Conservation (phyloP, 768 basidiomycete species). For the Suillus decipiens region DNA sequence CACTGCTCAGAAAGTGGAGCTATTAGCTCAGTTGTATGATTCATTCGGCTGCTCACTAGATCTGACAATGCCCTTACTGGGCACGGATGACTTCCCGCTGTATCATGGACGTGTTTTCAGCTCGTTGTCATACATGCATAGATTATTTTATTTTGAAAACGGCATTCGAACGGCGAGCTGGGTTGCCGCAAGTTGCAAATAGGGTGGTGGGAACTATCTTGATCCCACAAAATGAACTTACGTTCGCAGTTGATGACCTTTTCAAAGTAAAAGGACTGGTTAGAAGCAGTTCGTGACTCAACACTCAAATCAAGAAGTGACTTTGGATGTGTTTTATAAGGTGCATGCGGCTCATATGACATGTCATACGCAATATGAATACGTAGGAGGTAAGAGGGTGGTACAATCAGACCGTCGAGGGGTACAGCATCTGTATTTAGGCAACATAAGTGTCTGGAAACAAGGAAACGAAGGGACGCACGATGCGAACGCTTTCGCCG, state of each 20-base stretch:
- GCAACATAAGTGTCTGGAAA: slow-evolving; percentile 8
- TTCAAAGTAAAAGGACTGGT: not conserved
- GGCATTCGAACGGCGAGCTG: not conserved
- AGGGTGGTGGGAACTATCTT: not conserved
- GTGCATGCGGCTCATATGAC: slow-evolving; percentile 26
- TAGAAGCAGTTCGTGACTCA: not conserved
- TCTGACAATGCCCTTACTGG: slow-evolving; percentile 14
- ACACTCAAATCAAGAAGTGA: slow-evolving; percentile 1
- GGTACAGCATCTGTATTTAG: slow-evolving; percentile 80
- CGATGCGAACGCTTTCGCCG: slow-evolving; percentile 89
- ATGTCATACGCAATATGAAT: slow-evolving; percentile 21
- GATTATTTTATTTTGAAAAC: not conserved
- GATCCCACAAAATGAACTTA: not conserved
- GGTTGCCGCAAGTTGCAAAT: not conserved
- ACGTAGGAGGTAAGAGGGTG: slow-evolving; percentile 23
- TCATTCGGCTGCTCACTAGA: slow-evolving; percentile 18
- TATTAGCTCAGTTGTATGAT: slow-evolving; percentile 12
- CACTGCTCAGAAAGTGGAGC: slow-evolving; percentile 15
- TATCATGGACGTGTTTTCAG: not conserved
- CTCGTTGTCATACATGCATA: not conserved
- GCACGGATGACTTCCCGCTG: slow-evolving; percentile 20
- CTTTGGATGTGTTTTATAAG: slow-evolving; percentile 8
- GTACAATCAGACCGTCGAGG: slow-evolving; percentile 69
- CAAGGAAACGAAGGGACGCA: slow-evolving; percentile 43
- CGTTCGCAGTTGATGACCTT: not conserved